Evolutionary conservation across 2,329 filamentous ascomycete genomes (phyloP).

Genomic region (Monosporascus sp.): DNA sequence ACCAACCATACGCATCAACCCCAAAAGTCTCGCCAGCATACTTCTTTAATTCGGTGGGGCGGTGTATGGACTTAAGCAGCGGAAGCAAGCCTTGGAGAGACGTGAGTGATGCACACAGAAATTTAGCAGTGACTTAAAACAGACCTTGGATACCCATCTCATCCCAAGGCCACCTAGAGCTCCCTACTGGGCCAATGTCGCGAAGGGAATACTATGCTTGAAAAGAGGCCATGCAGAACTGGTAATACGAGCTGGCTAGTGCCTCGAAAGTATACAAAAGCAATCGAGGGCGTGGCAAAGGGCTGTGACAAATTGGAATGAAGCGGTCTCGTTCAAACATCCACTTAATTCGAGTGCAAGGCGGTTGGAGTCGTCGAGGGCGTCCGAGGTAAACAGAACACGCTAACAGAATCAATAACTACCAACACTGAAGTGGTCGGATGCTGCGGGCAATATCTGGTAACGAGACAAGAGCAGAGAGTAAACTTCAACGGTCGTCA

Average conservation of each 20-base stretch:
- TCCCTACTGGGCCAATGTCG: conserved; percentile 4
- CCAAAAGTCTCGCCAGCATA: conserved; percentile 83
- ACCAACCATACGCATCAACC: conserved; percentile 97
- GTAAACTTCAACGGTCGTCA: background rate
- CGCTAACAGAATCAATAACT: background rate
- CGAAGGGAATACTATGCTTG: background rate
- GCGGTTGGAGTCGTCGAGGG: background rate
- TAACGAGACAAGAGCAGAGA: background rate
- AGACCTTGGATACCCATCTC: conserved; percentile 28
- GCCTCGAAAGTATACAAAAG: background rate
- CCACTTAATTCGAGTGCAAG: background rate
- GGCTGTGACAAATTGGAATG: background rate
- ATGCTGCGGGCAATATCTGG: background rate
- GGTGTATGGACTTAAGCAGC: conserved; percentile 93
- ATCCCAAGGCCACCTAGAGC: conserved; percentile 1
- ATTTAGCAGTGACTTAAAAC: background rate
- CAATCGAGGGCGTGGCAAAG: background rate
- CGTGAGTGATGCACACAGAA: conserved; percentile 13
- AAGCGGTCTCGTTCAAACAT: background rate
- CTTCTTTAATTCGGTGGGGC: conserved; percentile 78
- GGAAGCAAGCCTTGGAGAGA: conserved; percentile 67
- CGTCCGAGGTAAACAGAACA: background rate
- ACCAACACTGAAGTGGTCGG: background rate
- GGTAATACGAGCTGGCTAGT: background rate
- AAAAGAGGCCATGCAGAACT: conserved; percentile 8